Evolutionary conservation across 495 filamentous ascomycete genomes (phyloP), one percentile per base, ranked within the genome.

Genomic region (Patellaria atrata): DNA sequence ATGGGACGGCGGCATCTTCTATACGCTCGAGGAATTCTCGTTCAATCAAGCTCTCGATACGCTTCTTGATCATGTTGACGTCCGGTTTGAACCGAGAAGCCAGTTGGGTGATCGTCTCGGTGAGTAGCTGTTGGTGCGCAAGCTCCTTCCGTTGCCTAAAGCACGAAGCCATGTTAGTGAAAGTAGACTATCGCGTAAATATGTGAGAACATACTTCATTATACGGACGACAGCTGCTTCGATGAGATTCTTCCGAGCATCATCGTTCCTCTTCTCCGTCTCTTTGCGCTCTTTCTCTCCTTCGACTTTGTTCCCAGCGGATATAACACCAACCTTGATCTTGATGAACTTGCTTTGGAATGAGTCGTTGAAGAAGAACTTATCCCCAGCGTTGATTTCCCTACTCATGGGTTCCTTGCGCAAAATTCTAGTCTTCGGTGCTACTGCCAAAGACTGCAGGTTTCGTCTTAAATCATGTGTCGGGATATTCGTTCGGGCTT

Each of bases 21-120:
- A 87, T 62, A 17, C 89, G 73, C 56, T 92, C 87, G n/a, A 99
- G 59, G 49, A 94, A 99, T 51, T 99, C 89, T 28, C 85, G 69
- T 41, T 79, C 76, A 33, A 99, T 89, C 43, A 99, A 57, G 46
- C 78, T 80, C 54, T 99, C 89, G 38, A 99, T 82, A n/a, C 80
- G 73, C 51, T 73, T 76, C 63, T 99, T 99, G 59, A 96, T 77
- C 67, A 96, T 81, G 24, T 67, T 65, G 21, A 94, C 65, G 40
- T 96, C 87, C 0, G 89, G 91, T 38, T 77, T 76, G 61, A 99
- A 99, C 33, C 86, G 77, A 16, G 62, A 51, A 1, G 70, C 63
- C 2, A 96, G 64, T 52, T 92, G 82, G 28, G 67, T 62, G 37
- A 99, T 76, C 8, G 89, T 82, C 57, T 96, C 91, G 16, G 67